phyloP scores from a whole-genome alignment of 768 basidiomycete genomes.

The Naganishia randhawae region DNA sequence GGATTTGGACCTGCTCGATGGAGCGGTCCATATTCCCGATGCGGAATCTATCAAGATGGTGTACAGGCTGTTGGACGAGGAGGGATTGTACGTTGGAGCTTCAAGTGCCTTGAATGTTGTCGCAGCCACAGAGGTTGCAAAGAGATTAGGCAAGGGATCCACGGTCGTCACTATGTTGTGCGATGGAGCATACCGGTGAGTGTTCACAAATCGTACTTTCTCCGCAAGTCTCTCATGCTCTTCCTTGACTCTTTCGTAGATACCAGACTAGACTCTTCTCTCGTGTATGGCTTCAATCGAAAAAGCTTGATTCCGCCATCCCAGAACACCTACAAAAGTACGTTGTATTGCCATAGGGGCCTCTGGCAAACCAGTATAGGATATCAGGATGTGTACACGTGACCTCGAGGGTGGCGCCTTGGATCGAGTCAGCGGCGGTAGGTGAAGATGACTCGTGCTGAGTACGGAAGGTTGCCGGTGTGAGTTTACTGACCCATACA shows the following conservation, averaged over 20 bases:
- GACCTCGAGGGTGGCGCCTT: neutral
- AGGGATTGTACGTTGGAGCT: conserved; percentile 91
- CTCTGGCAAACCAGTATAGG: neutral
- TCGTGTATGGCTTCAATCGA: conserved; percentile 79
- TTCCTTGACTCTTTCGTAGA: conserved; percentile 41
- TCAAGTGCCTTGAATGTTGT: conserved; percentile 92
- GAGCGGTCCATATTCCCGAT: conserved; percentile 82
- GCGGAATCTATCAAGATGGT: conserved; percentile 87
- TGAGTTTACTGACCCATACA: too few species aligned
- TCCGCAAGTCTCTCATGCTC: neutral
- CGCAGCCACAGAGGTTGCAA: conserved; percentile 82
- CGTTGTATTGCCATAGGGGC: conserved; percentile 60
- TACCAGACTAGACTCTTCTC: conserved; percentile 94
- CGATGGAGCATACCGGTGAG: conserved; percentile 88
- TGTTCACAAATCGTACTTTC: neutral
- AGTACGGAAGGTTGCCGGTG: too few species aligned
- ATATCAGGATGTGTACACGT: neutral
- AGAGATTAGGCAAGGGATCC: conserved; percentile 74
- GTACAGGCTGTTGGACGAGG: conserved; percentile 83
- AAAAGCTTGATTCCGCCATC: conserved; percentile 71
- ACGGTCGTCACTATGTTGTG: conserved; percentile 83
- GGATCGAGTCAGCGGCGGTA: neutral
- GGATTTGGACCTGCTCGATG: conserved; percentile 70
- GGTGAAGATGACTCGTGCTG: too few species aligned
- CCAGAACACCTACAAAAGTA: conserved; percentile 84